Evolutionary conservation across 1,284 basidiomycete genomes (phyloP).

Genomic region (Ceratorhiza oryzae-sativae): DNA sequence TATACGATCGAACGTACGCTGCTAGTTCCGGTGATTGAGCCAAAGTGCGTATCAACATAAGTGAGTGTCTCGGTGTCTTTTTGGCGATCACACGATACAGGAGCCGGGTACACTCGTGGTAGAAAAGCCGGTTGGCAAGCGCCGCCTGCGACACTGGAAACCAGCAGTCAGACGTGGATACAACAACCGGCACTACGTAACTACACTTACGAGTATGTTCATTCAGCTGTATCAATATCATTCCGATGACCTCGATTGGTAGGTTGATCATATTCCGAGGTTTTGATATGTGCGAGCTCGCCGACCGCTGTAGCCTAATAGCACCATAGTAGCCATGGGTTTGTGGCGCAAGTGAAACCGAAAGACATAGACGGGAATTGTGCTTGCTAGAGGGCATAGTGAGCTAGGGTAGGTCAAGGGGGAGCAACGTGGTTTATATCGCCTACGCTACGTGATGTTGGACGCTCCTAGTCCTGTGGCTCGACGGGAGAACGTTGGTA

Average conservation of each 20-base stretch:
- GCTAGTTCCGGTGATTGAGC: constrained; percentile 20
- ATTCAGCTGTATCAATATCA: constrained; percentile 12
- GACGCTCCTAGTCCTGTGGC: constrained; percentile 25
- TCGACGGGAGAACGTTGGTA: constrained; percentile 32
- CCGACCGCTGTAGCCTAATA: background rate
- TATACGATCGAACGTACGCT: constrained; percentile 17
- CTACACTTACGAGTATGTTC: background rate
- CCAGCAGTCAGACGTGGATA: background rate
- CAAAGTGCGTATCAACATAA: constrained; percentile 16
- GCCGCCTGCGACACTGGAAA: constrained; percentile 3
- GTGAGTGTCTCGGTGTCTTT: constrained; percentile 19
- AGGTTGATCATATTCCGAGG: background rate
- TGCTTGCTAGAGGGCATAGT: constrained; percentile 29
- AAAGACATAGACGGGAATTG: background rate
- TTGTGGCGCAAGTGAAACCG: background rate
- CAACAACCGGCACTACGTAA: background rate
- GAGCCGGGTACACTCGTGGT: constrained; percentile 10
- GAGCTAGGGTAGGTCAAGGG: background rate
- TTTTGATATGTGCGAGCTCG: background rate
- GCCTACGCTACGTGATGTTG: background rate
- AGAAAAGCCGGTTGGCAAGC: constrained; percentile 15
- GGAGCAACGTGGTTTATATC: background rate
- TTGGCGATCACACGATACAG: constrained; percentile 19
- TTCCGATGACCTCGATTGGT: constrained; percentile 12
- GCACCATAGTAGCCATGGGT: background rate